Evolutionary conservation across 495 filamentous ascomycete genomes (phyloP), one percentile per base, ranked within the genome.

Genomic region (Cetradonia linearis): DNA sequence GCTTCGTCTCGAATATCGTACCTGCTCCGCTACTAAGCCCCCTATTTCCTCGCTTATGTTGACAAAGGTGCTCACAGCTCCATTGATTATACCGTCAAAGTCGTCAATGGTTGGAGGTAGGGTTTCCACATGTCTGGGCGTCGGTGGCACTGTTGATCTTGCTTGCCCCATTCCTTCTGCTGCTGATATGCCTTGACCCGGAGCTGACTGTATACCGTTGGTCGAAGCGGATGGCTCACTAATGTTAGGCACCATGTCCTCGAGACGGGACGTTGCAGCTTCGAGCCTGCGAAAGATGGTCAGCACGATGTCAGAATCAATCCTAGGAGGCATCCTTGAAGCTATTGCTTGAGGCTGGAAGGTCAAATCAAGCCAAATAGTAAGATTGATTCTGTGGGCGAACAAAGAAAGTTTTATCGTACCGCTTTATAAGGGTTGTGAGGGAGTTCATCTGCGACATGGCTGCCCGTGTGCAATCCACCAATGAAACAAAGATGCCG

Each of bases 351-450:
- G 44, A 3, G n/a, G 3, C 20, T n/a, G 40, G 28, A 1, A 59
- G 34, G 20, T 53, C 30, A 9, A 13, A 3, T 42, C 58, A 52
- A 58, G 33, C 27, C 30, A 60, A 52, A 27, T 30, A 4, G 8
- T 2, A 8, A 13, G 16, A 23, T 10, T 42, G 58, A 44, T 28
- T 8, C 34, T 36, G 11, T 31, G 31, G 18, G 36, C 44, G 33
- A 44, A 44, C 16, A 53, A 60, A 46, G 28, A 20, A 60, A 44
- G 23, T 23, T 61, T 27, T 11, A 49, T 70, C 82, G 67, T 81
- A 97, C 93, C 93, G 83, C 82, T 98, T 98, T 79, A 98, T 96
- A 66, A 98, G 81, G 57, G 93, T 97, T 47, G 89, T 93, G 62
- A 98, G 75, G 70, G 96, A 96, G 78, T 97, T 85, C 88, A 97